Conservation (phyloP, 345 rosid genomes). For the Gossypium stocksii region DNA sequence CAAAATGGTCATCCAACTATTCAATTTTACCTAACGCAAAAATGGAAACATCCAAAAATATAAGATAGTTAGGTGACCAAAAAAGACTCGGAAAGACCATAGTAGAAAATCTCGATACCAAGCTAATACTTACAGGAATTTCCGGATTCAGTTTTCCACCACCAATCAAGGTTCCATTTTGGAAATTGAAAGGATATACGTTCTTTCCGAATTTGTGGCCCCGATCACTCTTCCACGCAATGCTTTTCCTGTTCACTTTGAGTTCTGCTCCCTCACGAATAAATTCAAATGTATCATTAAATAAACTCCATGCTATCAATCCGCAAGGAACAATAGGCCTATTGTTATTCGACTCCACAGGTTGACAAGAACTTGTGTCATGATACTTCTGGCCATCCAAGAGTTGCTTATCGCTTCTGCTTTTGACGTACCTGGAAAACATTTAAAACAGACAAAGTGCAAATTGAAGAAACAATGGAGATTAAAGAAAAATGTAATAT, state of each 20-base stretch:
- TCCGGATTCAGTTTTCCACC: constrained; percentile 64
- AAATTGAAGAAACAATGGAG: not conserved
- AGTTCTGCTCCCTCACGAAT: constrained; percentile 42
- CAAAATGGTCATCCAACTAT: too few species aligned
- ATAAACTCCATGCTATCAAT: constrained; percentile 80
- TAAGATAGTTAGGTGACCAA: too few species aligned
- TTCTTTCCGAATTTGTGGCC: constrained; percentile 72
- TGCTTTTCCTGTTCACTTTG: constrained; percentile 49
- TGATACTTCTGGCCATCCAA: constrained; percentile 45
- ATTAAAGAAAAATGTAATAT: not conserved
- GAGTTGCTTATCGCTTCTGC: constrained; percentile 76
- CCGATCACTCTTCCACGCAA: constrained; percentile 79
- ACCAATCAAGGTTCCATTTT: constrained; percentile 69
- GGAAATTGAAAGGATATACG: constrained; percentile 71
- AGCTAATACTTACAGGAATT: constrained; percentile 48
- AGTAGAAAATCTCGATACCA: not conserved
- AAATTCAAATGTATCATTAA: constrained; percentile 69
- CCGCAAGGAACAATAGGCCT: constrained; percentile 77
- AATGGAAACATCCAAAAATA: too few species aligned
- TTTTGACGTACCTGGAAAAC: constrained; percentile 67
- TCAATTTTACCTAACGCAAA: too few species aligned
- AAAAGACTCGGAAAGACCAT: not conserved
- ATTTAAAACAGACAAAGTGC: not conserved
- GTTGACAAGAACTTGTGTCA: constrained; percentile 62
- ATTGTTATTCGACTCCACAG: constrained; percentile 52